Base-by-base conservation (phyloP, 116 monocot genomes). In the Posidonia oceanica region DNA sequence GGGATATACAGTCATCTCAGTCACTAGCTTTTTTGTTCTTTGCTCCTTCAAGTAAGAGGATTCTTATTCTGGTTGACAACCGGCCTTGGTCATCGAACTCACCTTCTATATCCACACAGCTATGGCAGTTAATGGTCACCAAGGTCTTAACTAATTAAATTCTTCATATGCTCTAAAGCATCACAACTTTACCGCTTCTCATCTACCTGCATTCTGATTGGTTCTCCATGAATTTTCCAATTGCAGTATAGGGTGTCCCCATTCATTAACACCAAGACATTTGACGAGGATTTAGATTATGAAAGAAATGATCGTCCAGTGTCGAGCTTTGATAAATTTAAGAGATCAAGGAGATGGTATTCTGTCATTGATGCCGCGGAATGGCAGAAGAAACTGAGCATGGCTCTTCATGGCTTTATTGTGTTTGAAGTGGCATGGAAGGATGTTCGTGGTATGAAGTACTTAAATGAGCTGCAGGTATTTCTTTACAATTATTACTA, bases 391-490 rank as follows among this genome's bases (percentile, higher is more conserved):
- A 77, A 72, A 63, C 72, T 85, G 61, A 76, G 78, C 72, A 78
- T 72, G 69, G 78, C 78, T 52, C 86, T 85, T 69, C 81, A 81
- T 70, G 89, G 86, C 2, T 81, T 89, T 61, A 69, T 89, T 39
- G 76, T 89, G 14, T 86, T 89, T 57, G 89, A 89, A 71, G 77
- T 89, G 58, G 55, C 66, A 4, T 86, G 85, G 86, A 70, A 74
- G 66, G 81, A 89, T 79, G 89, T 89, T 21, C 71, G 74, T 59
- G 89, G 89, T 23, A 86, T 89, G 48, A 85, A 89, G 62, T 89
- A 89, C 74, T 61, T 79, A 17, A 89, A 89, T 75, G 86, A 89
- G 57, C 86, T 89, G 59, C 88, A 84, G 88, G 88, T 88, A 82
- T 54, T 17, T 15, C 3, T 54, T 42, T 42, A 42, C 8, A 42